Percentiles rank a stretch among this genome's conserved stretches.
Evolutionary conservation across 495 filamentous ascomycete genomes (phyloP).

Genomic region (Letharia columbiana): DNA sequence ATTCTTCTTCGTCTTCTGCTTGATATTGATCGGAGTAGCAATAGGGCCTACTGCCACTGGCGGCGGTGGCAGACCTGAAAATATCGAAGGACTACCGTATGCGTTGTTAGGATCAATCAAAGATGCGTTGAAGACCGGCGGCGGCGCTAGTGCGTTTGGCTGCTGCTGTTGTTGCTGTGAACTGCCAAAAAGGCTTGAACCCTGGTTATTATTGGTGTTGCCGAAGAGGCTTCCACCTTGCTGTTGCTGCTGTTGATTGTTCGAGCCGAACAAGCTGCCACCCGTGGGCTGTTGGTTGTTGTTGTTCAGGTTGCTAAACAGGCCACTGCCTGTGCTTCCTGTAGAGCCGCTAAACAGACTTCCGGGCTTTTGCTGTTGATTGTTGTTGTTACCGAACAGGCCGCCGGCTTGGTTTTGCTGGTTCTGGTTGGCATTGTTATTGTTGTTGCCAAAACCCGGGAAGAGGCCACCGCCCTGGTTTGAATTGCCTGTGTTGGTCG

Average conservation of each 20-base stretch:
- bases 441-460: conserved; percentile 25
- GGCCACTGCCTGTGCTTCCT: conserved; percentile 31
- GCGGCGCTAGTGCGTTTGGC: conserved; percentile 41
- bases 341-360: conserved; percentile 39
- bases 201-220: conserved; percentile 31
- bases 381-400: conserved; percentile 38
- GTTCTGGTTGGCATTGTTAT: conserved; percentile 33
- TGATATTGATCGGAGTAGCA: conserved; percentile 73
- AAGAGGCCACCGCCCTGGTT: conserved; percentile 22
- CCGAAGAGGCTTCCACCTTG: conserved; percentile 40
- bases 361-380: conserved; percentile 39
- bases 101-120: conserved; percentile 63
- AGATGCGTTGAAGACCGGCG: conserved; percentile 64
- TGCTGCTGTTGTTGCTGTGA: conserved; percentile 44
- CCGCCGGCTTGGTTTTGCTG: conserved; percentile 33
- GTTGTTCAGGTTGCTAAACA: conserved; percentile 29
- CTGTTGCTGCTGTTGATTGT: conserved; percentile 59
- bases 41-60: conserved; percentile 68
- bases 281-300: conserved; percentile 42
- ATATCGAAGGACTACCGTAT: conserved; percentile 76
- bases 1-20: conserved; percentile 63
- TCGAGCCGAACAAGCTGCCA: conserved; percentile 49
- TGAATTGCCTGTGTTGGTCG: conserved; percentile 23
- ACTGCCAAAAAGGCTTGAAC: conserved; percentile 54
- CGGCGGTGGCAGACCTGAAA: conserved; percentile 57